Base-by-base conservation (phyloP, 176 grass and related monocot species). In the Cenchrus purpureus region DNA sequence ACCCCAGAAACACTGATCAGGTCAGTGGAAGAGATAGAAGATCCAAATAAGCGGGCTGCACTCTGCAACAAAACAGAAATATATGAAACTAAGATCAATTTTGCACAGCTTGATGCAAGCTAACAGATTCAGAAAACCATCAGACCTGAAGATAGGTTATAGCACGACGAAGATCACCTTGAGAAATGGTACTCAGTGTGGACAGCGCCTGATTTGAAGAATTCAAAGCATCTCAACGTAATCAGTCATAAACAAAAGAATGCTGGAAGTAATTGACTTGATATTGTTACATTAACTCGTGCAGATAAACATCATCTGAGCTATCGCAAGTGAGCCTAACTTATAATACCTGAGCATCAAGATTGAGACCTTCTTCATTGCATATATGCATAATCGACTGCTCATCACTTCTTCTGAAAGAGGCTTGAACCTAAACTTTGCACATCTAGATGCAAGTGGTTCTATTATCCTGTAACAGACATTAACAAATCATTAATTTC, bases 371-470 rank as follows among this genome's bases (percentile, higher is more conserved):
- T 94, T 99, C 97, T 89, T 94, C 93, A 73, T 78, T 92, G 73
- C 97, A 96, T 86, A 99, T 99, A 82, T 99, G 90, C 81, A 94
- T 83, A 83, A 99, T 92, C 97, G 97, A 69, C 57, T 91, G 81
- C 86, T 94, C 97, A 99, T 99, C 55, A 99, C 87, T 76, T 94
- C 97, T 91, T 94, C 88, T 69, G 93, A 87, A 66, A 99, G 93
- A 82, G 97, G 97, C 75, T 98, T 98, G 80, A 98, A 98, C 85
- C 97, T 96, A 91, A 98, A 98, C 79, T 98, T 98, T 62, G 97
- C 97, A 78, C 97, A 98, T 90, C 97, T 94, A 25, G 97, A 98
- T 62, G 93, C 97, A 82, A 98, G 88, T 55, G 97, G 97, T 84
- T 98, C 97, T 84, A 98, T 98, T 70, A 98, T 98, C 88, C 97